phyloP scores from a whole-genome alignment of 2,329 filamentous ascomycete species.

The Sporothrix brasiliensis region DNA sequence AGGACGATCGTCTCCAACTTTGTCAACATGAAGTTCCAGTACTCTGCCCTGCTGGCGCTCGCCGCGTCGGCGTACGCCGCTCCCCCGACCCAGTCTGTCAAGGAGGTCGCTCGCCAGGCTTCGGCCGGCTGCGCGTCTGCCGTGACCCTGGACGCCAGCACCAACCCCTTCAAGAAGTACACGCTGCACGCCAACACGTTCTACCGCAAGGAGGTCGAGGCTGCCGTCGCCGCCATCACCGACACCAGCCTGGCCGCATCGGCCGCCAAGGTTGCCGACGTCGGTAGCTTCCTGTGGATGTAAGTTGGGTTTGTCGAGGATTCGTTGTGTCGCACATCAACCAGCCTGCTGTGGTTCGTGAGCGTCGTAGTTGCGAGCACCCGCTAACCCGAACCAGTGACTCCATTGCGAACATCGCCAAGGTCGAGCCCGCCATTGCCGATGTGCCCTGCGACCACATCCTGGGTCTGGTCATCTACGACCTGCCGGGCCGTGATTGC shows the following conservation, averaged over 20 bases:
- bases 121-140: conserved; percentile 43
- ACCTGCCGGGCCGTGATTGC: conserved; percentile 66
- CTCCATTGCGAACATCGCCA: conserved; percentile 46
- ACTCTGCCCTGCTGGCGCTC: conserved; percentile 44
- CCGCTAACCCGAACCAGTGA: conserved; percentile 38
- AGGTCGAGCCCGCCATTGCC: conserved; percentile 44
- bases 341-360: too few relatives aligned
- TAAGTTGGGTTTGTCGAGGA: conserved; percentile 35
- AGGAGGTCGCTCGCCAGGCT: conserved; percentile 41
- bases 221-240: conserved; percentile 41
- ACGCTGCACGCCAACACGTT: conserved; percentile 47
- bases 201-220: conserved; percentile 47
- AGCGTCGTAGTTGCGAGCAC: too few relatives aligned
- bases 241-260: conserved; percentile 40
- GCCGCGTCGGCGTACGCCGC: conserved; percentile 44
- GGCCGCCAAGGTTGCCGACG: conserved; percentile 45
- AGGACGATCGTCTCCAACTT: background rate
- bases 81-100: conserved; percentile 38
- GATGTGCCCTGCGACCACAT: conserved; percentile 47
- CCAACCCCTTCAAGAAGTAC: conserved; percentile 47
- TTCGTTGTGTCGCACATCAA: too few relatives aligned
- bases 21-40: conserved; percentile 44
- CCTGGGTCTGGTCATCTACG: conserved; percentile 61
- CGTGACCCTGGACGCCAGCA: conserved; percentile 46
- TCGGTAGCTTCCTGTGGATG: conserved; percentile 49